phyloP scores from a whole-genome alignment of 2,329 filamentous ascomycete genomes.

The Trichoderma arundinaceum region DNA sequence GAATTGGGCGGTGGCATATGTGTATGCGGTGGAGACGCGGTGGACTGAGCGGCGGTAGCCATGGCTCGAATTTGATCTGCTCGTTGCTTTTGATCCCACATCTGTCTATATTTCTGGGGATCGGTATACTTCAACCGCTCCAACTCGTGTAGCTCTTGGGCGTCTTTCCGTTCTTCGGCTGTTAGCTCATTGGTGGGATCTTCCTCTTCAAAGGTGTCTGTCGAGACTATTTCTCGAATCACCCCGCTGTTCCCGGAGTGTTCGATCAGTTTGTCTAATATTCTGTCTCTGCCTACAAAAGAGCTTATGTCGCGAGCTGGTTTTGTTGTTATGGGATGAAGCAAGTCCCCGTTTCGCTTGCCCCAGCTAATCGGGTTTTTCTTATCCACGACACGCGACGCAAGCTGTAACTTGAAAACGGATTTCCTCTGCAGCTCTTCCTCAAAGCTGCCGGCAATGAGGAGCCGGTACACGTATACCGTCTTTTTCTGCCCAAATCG shows the following conservation, averaged over 20 bases:
- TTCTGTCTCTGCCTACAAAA: slow-evolving; percentile 65
- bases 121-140: slow-evolving; percentile 44
- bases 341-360: slow-evolving; percentile 56
- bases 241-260: slow-evolving; percentile 44
- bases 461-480: slow-evolving; percentile 84
- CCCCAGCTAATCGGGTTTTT: slow-evolving; percentile 75
- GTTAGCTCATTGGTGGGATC: slow-evolving; percentile 63
- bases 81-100: slow-evolving; percentile 30
- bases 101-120: slow-evolving; percentile 42
- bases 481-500: slow-evolving; percentile 81
- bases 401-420: slow-evolving; percentile 82
- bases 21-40: not conserved
- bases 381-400: slow-evolving; percentile 81
- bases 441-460: slow-evolving; percentile 80
- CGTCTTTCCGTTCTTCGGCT: slow-evolving; percentile 63
- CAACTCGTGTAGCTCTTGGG: slow-evolving; percentile 49
- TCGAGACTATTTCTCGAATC: slow-evolving; percentile 66
- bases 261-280: slow-evolving; percentile 59
- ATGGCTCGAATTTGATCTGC: slow-evolving; percentile 23
- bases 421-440: slow-evolving; percentile 73
- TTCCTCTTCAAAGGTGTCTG: slow-evolving; percentile 75
- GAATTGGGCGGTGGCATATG: not conserved
- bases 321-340: slow-evolving; percentile 63
- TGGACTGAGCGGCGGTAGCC: not conserved
- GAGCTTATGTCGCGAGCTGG: slow-evolving; percentile 56